phyloP scores from a whole-genome alignment of 495 filamentous ascomycete species.

The Neurospora sp. region DNA sequence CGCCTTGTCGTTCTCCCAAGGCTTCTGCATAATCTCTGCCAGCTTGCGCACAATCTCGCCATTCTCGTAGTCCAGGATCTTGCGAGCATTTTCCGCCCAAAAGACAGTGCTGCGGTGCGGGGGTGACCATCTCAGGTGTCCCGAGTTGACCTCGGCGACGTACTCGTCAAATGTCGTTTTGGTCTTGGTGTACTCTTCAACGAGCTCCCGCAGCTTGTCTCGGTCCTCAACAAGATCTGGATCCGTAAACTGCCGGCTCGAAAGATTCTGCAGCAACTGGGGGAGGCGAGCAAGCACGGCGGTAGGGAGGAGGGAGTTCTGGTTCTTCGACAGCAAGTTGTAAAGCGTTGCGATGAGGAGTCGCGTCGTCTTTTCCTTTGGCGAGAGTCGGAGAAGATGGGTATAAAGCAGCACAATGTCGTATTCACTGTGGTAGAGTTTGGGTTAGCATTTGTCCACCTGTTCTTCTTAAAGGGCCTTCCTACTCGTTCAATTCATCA shows the following conservation, averaged over 20 bases:
- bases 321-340: conserved; percentile 75
- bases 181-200: conserved; percentile 90
- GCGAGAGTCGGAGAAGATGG: conserved; percentile 78
- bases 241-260: conserved; percentile 75
- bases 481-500: conserved; percentile 75
- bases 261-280: conserved; percentile 66
- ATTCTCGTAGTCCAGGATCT: conserved; percentile 76
- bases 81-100: conserved; percentile 92
- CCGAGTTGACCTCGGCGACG: conserved; percentile 75
- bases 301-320: conserved; percentile 63
- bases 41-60: conserved; percentile 73
- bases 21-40: conserved; percentile 74
- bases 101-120: conserved; percentile 84
- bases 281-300: conserved; percentile 78
- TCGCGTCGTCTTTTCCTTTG: conserved; percentile 95
- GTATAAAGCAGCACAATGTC: conserved; percentile 86
- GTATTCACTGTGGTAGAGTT: conserved; percentile 54
- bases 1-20: conserved; percentile 88
- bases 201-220: conserved; percentile 57
- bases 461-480: neutral
- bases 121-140: conserved; percentile 89
- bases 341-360: conserved; percentile 79
- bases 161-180: conserved; percentile 98
- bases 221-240: conserved; percentile 84
- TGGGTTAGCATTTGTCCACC: conserved; percentile 14